Evolutionary conservation across 2,329 filamentous ascomycete genomes (phyloP), one percentile per base, ranked within the genome.

Genomic region (Cordyceps pruinosa): DNA sequence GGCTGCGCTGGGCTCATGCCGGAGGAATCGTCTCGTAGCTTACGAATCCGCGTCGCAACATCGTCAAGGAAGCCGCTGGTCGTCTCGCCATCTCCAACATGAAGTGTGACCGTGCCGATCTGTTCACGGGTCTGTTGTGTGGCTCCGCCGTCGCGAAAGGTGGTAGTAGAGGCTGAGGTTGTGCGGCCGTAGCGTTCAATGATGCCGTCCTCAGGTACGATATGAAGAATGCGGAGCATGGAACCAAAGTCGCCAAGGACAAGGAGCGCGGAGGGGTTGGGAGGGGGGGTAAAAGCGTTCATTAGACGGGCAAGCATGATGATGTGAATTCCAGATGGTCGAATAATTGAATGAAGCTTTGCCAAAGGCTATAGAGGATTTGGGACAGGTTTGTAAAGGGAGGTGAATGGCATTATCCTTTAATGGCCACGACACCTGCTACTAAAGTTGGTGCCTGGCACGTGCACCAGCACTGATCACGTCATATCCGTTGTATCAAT

Each of bases 51-150:
- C 44, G 26, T 8, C 54, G 50, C 54, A 28, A 57, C 23, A 21
- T 57, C 46, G 45, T 44, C 35, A 28, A 57, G 46, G 17, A 57
- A 57, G 35, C n/a, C 37, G 13, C 19, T 13, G 45, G 26, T 19
- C 34, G 45, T 56, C 35, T 56, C 54, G 25, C 54, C 54, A 49
- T 56, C 44, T 49, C 54, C 54, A 44, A 34, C 45, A n/a, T 57
- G 23, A 21, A 50, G n/a, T 35, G 54, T 50, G 17, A 56, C 35
- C 1, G 26, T 56, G 45, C 54, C 54, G 10, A 56, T 56, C 21
- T 50, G 34, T 28, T 56, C 45, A 34, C 54, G 54, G 10, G 35
- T 15, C n/a, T 56, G 25, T 21, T 56, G 45, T 50, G 17, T 44
- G 15, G 34, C 45, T 42, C 45, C 54, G 15, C 30, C 15, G 26